phyloP scores from a whole-genome alignment of 305 asterid genomes.

The Fraxinus dipetala region DNA sequence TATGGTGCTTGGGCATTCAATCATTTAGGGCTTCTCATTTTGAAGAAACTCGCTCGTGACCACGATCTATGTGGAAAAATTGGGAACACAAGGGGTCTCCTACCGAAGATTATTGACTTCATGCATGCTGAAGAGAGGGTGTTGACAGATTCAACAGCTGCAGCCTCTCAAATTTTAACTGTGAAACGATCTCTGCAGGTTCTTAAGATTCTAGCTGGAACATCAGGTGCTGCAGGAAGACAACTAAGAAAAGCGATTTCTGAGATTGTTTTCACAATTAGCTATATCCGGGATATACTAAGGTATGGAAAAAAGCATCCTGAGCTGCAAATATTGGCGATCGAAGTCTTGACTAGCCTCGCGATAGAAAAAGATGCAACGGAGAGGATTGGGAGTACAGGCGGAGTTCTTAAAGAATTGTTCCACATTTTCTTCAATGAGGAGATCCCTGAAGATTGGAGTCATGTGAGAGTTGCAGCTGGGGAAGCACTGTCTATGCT shows the following conservation, averaged over 20 bases:
- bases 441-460: conserved; percentile 24
- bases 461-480: conserved; percentile 56
- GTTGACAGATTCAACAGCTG: conserved; percentile 44
- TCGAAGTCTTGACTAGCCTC: conserved; percentile 61
- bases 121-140: conserved; percentile 66
- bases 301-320: conserved; percentile 71
- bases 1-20: conserved; percentile 73
- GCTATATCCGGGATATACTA: conserved; percentile 67
- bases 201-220: conserved; percentile 70
- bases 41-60: conserved; percentile 86
- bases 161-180: conserved; percentile 59
- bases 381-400: conserved; percentile 77
- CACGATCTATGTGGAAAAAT: conserved; percentile 77
- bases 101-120: conserved; percentile 76
- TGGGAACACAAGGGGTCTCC: conserved; percentile 74
- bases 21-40: conserved; percentile 74
- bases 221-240: conserved; percentile 71
- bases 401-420: conserved; percentile 68
- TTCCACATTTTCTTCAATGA: conserved; percentile 58
- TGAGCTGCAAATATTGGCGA: conserved; percentile 59
- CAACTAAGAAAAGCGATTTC: conserved; percentile 75
- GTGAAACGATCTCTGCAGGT: conserved; percentile 78
- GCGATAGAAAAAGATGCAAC: conserved; percentile 80
- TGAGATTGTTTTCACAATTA: conserved; percentile 69
- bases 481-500: conserved; percentile 89